Base-by-base conservation (phyloP, 2,329 filamentous ascomycete species). In the Acephala macrosclerotiorum region DNA sequence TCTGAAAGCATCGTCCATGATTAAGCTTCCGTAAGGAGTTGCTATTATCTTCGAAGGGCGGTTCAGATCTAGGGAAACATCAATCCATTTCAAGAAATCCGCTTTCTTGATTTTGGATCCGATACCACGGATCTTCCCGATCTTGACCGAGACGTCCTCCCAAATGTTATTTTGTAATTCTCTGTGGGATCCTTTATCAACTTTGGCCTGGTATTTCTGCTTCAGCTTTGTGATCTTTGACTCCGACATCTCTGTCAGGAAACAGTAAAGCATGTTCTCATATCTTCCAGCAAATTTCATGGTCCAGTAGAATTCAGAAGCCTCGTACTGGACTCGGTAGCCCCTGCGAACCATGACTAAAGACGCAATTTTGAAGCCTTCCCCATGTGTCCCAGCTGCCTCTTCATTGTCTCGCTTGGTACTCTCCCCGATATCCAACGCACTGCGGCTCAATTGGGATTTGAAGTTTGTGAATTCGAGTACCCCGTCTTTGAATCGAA, bases 281-380 rank as follows among this genome's bases (percentile, higher is more conserved):
- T 63, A 29, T 26, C 9, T 35, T 1, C 60, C 64, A 6, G 49
- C 67, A 36, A 72, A 68, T 3, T 40, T 20, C 26, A 77, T 70
- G 1, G 56, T 71, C 72, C 70, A 76, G 47, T 70, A 66, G 35
- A 38, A 73, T 4, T 63, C 66, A 9, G 66, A 65, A 26, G 70
- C 53, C 55, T 69, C 66, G 42, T 71, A 71, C 9, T 38, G 67
- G 3, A 73, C 66, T 2, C 56, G 60, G 38, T 75, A 67, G 6
- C 67, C 65, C 22, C 68, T 49, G 0, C 73, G 68, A 20, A 68
- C 58, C 71, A 77, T 72, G 0, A 75, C 65, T 1, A 75, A 61
- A 3, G 74, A 68, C 12, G 69, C 74, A 29, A 75, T 26, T 57
- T 77, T 77, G 61, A 74, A 72, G 1, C 72, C 73, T 61, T 77